Percentiles rank a stretch among this genome's conserved stretches.
These are phyloP conservation scores for Aspergillus unguis DNA, from an alignment of 2,329 filamentous ascomycete genomes.

Conservation along the genomic window DNA sequence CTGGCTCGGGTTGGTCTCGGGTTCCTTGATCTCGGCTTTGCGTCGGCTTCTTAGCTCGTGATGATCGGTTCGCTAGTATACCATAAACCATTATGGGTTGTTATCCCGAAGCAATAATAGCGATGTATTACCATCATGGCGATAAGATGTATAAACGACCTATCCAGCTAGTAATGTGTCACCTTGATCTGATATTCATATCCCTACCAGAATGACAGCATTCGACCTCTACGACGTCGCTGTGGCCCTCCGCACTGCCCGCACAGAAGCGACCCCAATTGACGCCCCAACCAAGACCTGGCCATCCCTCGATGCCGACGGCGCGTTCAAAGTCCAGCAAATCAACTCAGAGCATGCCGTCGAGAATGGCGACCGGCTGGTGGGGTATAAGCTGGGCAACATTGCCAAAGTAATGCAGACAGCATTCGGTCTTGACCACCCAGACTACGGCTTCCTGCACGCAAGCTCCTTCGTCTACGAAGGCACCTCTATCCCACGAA, in stretches of 20 bases:
- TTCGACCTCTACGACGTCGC: slow-evolving; percentile 12
- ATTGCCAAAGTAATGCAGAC: slow-evolving; percentile 23
- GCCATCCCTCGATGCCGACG: slow-evolving; percentile 14
- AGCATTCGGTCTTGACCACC: slow-evolving; percentile 20
- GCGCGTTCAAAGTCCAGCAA: slow-evolving; percentile 16
- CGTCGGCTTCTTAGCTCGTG: too few species aligned
- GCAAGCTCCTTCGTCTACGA: slow-evolving; percentile 19
- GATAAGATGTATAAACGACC: background rate
- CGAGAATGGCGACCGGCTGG: slow-evolving; percentile 17
- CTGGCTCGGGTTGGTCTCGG: too few species aligned
- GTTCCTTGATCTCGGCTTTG: too few species aligned
- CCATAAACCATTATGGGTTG: too few species aligned
- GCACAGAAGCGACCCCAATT: slow-evolving; percentile 12
- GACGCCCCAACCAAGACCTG: slow-evolving; percentile 17
- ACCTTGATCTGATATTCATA: background rate
- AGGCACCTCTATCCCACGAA: slow-evolving; percentile 9
- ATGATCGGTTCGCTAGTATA: too few species aligned
- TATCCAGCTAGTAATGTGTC: too few species aligned
- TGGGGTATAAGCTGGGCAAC: slow-evolving; percentile 22
- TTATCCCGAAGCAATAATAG: too few species aligned
- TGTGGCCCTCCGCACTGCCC: slow-evolving; percentile 14
- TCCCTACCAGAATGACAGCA: background rate
- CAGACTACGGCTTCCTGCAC: slow-evolving; percentile 20
- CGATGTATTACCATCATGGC: too few species aligned
- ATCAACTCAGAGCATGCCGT: slow-evolving; percentile 15